phyloP scores from a whole-genome alignment of 2,329 filamentous ascomycete species.

The Tolypocladium pustulatum region DNA sequence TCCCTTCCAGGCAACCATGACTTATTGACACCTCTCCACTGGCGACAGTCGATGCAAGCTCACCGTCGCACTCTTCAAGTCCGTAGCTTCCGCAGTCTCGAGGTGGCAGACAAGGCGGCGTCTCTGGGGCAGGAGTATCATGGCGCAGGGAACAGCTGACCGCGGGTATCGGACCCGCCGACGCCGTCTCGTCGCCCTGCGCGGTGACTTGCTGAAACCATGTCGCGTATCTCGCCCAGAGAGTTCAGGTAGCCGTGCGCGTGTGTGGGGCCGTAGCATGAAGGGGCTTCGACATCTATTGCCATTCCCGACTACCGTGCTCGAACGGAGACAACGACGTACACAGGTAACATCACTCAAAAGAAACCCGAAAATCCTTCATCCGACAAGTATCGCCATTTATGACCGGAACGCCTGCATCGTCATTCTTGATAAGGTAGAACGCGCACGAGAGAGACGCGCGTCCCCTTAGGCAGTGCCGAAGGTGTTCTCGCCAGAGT shows the following conservation, averaged over 20 bases:
- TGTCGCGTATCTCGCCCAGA: neutral
- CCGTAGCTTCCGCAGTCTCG: neutral
- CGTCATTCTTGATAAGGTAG: conserved; percentile 11
- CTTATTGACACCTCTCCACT: neutral
- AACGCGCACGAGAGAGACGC: conserved; percentile 1
- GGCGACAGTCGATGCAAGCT: neutral
- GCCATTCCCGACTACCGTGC: neutral
- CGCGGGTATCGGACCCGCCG: neutral
- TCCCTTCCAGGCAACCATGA: neutral
- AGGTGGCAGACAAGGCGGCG: neutral
- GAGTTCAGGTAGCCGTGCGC: neutral
- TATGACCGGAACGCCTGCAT: conserved; percentile 25
- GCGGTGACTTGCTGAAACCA: neutral
- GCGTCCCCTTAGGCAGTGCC: conserved; percentile 34
- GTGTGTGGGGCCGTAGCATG: neutral
- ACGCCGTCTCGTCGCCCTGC: neutral
- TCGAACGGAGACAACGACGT: neutral
- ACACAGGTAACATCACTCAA: neutral
- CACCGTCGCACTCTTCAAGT: neutral
- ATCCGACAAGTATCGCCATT: conserved; percentile 14
- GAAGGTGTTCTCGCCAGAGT: conserved; percentile 99
- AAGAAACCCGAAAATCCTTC: conserved; percentile 11
- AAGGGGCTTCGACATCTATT: neutral
- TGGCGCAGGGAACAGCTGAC: neutral
- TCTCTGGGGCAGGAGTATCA: neutral